Evolutionary conservation across 176 grass and related monocot genomes (phyloP), one percentile per base, ranked within the genome.

Genomic region (Thalia dealbata): DNA sequence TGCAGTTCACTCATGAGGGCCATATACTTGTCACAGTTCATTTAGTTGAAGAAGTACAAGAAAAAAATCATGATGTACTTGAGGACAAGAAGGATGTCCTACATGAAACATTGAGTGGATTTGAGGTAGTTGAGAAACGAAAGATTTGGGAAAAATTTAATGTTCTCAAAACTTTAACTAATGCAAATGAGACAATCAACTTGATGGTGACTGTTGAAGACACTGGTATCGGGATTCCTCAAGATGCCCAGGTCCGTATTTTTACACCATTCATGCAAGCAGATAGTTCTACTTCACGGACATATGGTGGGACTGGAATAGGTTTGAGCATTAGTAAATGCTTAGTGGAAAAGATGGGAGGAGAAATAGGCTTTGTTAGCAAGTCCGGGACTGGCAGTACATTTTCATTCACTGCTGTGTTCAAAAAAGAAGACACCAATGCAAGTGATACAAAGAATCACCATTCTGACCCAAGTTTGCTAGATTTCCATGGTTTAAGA

Each of bases 1-100:
- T 72, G 46, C 76, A 92, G 90, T 92, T 92, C 80, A 89, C 86
- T 43, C 83, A 84, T 59, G 63, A 42, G 69, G 90, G 90, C 9
- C 90, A 89, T 80, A 92, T 92, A 64, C 89, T 82, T 41, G 54
- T 92, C 69, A 78, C 79, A 67, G 86, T 92, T n/a, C 81, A 92
- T 82, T 80, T 87, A 70, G 22, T 83, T 62, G 81, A 80, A 44
- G 86, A 92, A 79, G 71, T 86, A 42, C 84, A 80, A 42, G 81
- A 35, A 48, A 2, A 48, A 48, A 48, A 48, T 48, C 11, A n/a
- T 70, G 42, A 79, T 70, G 6, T 29, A 13, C 44, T 50, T 4
- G 0, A 15, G 44, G 48, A 70, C 10, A 8, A 13, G 42, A 72
- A 52, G 5, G 3, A 25, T 14, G 59, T 79, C 61, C 46, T 58